These are phyloP conservation scores for Thermothielavioides terrestris DNA, from an alignment of 495 filamentous ascomycete genomes.

Conservation along the genomic window DNA sequence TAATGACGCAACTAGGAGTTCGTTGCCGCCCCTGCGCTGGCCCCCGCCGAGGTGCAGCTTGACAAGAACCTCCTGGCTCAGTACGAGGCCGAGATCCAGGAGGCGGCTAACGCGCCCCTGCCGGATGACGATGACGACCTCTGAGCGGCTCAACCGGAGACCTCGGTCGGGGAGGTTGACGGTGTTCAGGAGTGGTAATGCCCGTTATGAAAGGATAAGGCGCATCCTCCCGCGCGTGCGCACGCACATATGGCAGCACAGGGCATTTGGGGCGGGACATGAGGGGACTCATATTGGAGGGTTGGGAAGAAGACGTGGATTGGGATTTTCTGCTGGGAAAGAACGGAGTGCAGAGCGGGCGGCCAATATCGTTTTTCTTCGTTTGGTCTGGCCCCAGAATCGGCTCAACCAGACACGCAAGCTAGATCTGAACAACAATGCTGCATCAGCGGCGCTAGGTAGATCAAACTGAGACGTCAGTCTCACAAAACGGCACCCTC, in stretches of 20 bases:
- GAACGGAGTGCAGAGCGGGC: conserved; percentile 4
- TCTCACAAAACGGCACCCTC: conserved; percentile 6
- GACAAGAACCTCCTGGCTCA: conserved; percentile 69
- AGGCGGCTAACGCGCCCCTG: conserved; percentile 73
- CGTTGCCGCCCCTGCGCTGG: conserved; percentile 88
- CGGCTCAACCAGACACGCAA: conserved; percentile 14
- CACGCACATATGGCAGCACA: conserved; percentile 16
- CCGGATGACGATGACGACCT: conserved; percentile 79
- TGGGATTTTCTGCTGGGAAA: conserved; percentile 3
- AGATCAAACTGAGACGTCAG: conserved; percentile 18
- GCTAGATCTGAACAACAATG: conserved; percentile 23
- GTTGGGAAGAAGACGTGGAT: conserved; percentile 4
- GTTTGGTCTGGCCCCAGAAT: conserved; percentile 7
- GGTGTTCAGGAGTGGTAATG: conserved; percentile 21
- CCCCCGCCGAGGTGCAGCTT: conserved; percentile 83
- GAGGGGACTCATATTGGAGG: conserved; percentile 6
- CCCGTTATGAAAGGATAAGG: conserved; percentile 26
- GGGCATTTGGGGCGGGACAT: conserved; percentile 16
- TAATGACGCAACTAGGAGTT: conserved; percentile 62
- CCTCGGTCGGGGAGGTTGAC: conserved; percentile 7
- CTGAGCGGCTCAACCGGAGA: conserved; percentile 28
- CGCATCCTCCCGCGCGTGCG: conserved; percentile 10
- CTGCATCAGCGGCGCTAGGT: conserved; percentile 20
- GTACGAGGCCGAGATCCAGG: conserved; percentile 84
- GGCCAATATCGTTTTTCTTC: conserved; percentile 15